These are phyloP conservation scores for Excoecaria agallocha DNA, from an alignment of 345 rosid genomes.

Conservation along the genomic window DNA sequence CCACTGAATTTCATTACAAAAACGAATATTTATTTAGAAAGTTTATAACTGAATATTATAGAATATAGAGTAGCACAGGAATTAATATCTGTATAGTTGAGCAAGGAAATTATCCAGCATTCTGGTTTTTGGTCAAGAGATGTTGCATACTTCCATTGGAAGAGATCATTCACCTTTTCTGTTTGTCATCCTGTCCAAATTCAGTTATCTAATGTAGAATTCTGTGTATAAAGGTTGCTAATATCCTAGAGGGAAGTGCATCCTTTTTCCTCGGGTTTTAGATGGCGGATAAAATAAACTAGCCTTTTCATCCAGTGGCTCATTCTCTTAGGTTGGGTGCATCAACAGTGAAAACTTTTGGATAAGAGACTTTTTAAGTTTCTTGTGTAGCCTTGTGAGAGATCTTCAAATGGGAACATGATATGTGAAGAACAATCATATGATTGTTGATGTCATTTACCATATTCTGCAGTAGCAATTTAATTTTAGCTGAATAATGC, in stretches of 20 bases:
- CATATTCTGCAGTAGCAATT: background rate
- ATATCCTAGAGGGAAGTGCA: background rate
- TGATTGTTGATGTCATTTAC: background rate
- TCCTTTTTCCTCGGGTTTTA: background rate
- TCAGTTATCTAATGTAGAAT: background rate
- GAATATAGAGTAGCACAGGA: background rate
- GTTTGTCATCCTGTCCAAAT: background rate
- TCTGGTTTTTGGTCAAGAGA: background rate
- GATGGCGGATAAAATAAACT: background rate
- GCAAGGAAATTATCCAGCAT: too few species aligned
- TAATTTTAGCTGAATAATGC: background rate
- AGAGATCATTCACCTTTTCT: background rate
- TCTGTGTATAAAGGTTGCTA: too few species aligned
- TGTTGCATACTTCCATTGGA: background rate
- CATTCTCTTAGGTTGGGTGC: constrained; percentile 7
- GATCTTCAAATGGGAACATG: background rate
- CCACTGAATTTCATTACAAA: background rate
- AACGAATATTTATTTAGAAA: background rate
- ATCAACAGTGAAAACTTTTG: background rate
- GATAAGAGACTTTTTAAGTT: background rate
- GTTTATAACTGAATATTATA: background rate
- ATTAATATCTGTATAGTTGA: background rate
- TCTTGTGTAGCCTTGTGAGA: background rate
- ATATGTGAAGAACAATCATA: background rate
- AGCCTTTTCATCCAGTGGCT: background rate